Percentiles rank a stretch among this genome's conserved stretches.
Evolutionary conservation across 805 yeast species (phyloP).

Genomic region (Ascoidea tarda): DNA sequence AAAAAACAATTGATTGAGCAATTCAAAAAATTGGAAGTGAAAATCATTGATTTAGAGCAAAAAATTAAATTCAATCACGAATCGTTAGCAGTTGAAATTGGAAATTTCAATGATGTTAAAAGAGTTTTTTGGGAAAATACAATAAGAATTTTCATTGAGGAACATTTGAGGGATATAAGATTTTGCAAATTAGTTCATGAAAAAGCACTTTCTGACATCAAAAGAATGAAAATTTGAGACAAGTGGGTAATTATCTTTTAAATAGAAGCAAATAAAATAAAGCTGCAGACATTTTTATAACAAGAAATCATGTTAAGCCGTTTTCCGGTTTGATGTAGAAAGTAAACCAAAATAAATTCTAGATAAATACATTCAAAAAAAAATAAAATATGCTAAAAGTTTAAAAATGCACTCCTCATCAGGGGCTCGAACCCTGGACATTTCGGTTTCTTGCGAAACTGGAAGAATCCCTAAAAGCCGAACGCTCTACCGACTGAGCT

Average conservation of each 20-base stretch:
- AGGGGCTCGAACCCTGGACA: no score
- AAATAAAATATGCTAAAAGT: no score
- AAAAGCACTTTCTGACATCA: neutral
- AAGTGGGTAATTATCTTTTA: no score
- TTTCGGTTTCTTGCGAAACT: no score
- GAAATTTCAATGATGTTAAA: slow-evolving; percentile 40
- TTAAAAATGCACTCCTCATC: no score
- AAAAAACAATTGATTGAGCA: slow-evolving; percentile 26
- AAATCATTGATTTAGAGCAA: slow-evolving; percentile 26
- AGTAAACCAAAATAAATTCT: no score
- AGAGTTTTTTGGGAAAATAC: slow-evolving; percentile 24
- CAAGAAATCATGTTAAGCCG: no score
- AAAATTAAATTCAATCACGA: slow-evolving; percentile 46
- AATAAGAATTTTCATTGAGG: slow-evolving; percentile 20
- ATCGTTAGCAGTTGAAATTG: slow-evolving; percentile 44
- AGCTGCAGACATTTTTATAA: no score
- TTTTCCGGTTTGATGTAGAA: no score
- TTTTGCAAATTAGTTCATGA: slow-evolving; percentile 5
- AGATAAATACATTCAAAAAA: no score
- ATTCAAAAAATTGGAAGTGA: slow-evolving; percentile 25
- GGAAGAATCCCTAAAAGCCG: neutral
- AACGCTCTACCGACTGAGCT: slow-evolving; percentile 5
- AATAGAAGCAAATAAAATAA: no score
- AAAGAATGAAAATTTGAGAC: no score
- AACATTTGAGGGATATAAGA: slow-evolving; percentile 16